Base-by-base conservation (phyloP, 148 eudicot species). In the Fagopyrum esculentum region DNA sequence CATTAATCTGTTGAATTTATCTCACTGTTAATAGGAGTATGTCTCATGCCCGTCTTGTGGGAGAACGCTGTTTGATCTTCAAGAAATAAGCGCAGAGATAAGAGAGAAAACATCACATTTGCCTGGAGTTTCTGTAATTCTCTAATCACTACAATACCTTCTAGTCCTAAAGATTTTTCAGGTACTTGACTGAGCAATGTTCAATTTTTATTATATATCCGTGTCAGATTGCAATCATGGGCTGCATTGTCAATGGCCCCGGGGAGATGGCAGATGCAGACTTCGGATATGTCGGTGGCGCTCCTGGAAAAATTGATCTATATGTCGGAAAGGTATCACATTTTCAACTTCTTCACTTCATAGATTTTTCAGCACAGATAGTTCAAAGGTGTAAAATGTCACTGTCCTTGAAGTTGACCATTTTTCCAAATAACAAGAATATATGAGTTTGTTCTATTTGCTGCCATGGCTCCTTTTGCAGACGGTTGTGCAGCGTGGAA, bases 251-350 rank as follows among this genome's bases (percentile, higher is more conserved):
- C 56, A 95, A 95, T 78, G 99, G 99, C 74, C 99, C 97, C 8
- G 99, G 99, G 76, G 99, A 95, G 84, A 95, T 95, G 99, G 99
- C 97, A 70, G 99, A 95, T 89, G 99, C 99, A 72, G 97, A 95
- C 87, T 95, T 95, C 68, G 99, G 99, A 52, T 95, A 95, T 52
- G 99, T 95, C 52, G 99, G 97, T 72, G 99, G 99, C 73, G 91
- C 97, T 78, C 99, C 99, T 54, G 99, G 99, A 74, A 95, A 95
- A 86, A 95, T 95, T 76, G 99, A 95, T 77, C 90, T 95, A 49
- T 95, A 92, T 50, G 98, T 94, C 19, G 97, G 98, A 73, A 94
- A 94, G 98, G 98, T 94, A 82, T 40, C 71, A 66, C 40, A 13
- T 40, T 66, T 40, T 49, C 35, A 0, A 56, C 30, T 11, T 76